These are phyloP conservation scores for Rhodotorula graminis DNA, from an alignment of 768 basidiomycete species.

Conservation along the genomic window DNA sequence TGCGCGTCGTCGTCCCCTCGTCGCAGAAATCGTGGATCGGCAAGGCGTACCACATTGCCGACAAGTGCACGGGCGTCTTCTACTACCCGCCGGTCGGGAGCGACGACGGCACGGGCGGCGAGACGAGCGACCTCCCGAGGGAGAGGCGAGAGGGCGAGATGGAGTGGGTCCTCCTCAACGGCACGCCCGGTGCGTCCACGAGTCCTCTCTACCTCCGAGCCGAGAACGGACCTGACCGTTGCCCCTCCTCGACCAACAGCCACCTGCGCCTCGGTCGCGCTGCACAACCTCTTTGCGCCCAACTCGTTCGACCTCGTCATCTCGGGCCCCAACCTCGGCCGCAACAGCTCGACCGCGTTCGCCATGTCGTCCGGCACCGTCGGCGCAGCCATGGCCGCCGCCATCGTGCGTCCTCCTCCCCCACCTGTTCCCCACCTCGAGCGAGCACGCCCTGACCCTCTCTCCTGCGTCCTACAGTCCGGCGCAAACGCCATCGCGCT, in stretches of 20 bases:
- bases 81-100: constrained; percentile 44
- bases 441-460: no score
- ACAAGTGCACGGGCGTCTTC: background rate
- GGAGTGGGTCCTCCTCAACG: constrained; percentile 49
- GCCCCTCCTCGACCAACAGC: constrained; percentile 33
- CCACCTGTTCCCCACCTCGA: no score
- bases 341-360: constrained; percentile 49
- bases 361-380: constrained; percentile 49
- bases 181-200: constrained; percentile 34
- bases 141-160: constrained; percentile 46
- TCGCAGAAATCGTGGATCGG: constrained; percentile 49
- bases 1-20: constrained; percentile 48
- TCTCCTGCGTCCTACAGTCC: constrained; percentile 13
- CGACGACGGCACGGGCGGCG: constrained; percentile 46
- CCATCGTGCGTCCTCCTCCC: constrained; percentile 26
- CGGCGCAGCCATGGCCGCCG: constrained; percentile 48
- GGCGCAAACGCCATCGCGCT: constrained; percentile 47
- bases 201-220: no score
- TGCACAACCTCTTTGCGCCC: constrained; percentile 48
- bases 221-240: background rate
- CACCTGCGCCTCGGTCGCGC: constrained; percentile 48
- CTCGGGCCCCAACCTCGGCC: constrained; percentile 45
- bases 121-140: constrained; percentile 41
- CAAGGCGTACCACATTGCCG: constrained; percentile 46
- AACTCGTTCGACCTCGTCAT: constrained; percentile 47